These are phyloP conservation scores for Tylopilus subfusipes DNA, from an alignment of 768 basidiomycete genomes.

Conservation along the genomic window DNA sequence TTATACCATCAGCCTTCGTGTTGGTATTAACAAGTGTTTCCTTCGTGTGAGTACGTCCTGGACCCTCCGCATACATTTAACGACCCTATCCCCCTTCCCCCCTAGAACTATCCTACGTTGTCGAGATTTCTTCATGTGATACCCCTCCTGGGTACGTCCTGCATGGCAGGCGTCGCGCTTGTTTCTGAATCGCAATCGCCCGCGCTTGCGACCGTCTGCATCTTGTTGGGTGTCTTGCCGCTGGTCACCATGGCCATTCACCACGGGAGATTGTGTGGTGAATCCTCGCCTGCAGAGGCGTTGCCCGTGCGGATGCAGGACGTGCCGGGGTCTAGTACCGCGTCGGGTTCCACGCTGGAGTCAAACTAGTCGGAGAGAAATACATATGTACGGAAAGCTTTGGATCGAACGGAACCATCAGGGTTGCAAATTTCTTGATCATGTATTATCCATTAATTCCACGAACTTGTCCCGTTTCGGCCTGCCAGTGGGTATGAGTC, in stretches of 20 bases:
- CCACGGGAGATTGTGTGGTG: neutral
- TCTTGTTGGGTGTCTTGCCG: neutral
- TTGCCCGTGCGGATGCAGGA: neutral
- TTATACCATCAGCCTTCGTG: slow-evolving; percentile 17
- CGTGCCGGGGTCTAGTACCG: neutral
- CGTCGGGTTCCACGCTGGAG: neutral
- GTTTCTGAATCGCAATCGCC: neutral
- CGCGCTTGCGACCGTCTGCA: neutral
- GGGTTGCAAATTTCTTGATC: no score
- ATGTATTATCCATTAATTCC: no score
- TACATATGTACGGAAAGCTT: no score
- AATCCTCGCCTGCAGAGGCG: neutral
- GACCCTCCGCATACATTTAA: neutral
- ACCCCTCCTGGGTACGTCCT: neutral
- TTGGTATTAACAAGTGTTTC: slow-evolving; percentile 5
- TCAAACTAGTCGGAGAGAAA: no score
- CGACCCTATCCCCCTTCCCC: neutral
- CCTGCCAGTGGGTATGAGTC: no score
- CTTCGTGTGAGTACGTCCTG: neutral
- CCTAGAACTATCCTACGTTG: neutral
- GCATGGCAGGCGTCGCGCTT: neutral
- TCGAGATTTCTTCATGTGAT: neutral
- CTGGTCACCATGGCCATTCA: neutral
- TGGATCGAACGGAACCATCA: no score
- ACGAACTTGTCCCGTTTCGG: no score